Evolutionary conservation across 352 stramenopile genomes (phyloP).

Genomic region (Phytophthora sojae): DNA sequence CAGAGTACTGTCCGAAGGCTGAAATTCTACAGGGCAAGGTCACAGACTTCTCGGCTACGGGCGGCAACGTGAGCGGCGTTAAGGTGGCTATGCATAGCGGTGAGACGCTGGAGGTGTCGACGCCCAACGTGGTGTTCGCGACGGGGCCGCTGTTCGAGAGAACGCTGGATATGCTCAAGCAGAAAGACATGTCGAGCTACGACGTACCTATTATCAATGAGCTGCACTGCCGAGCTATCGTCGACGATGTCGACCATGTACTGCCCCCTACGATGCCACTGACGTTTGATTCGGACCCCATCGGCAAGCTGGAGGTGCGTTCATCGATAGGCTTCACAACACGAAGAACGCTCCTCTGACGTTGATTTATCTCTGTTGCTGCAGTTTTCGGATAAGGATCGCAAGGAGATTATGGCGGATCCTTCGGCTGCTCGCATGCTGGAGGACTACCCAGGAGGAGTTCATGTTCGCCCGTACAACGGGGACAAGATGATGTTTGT

Average conservation of each 20-base stretch:
- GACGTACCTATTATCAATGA: constrained; percentile 79
- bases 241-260: constrained; percentile 68
- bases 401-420: constrained; percentile 45
- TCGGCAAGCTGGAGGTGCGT: constrained; percentile 65
- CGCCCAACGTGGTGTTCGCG: constrained; percentile 73
- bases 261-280: constrained; percentile 64
- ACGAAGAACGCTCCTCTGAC: neutral
- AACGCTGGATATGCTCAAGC: constrained; percentile 68
- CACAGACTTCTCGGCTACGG: constrained; percentile 58
- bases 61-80: constrained; percentile 61
- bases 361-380: neutral
- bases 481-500: constrained; percentile 74
- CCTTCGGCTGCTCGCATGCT: constrained; percentile 54
- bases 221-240: constrained; percentile 70
- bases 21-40: constrained; percentile 69
- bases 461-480: constrained; percentile 76
- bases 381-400: constrained; percentile 66
- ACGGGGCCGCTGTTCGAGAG: constrained; percentile 74
- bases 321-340: neutral
- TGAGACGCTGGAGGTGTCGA: constrained; percentile 66
- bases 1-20: constrained; percentile 67
- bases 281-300: constrained; percentile 79
- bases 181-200: constrained; percentile 58
- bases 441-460: constrained; percentile 67
- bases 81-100: constrained; percentile 60